Base-by-base conservation (phyloP, 164 flowering plant species). In the Pachysandra terminalis region DNA sequence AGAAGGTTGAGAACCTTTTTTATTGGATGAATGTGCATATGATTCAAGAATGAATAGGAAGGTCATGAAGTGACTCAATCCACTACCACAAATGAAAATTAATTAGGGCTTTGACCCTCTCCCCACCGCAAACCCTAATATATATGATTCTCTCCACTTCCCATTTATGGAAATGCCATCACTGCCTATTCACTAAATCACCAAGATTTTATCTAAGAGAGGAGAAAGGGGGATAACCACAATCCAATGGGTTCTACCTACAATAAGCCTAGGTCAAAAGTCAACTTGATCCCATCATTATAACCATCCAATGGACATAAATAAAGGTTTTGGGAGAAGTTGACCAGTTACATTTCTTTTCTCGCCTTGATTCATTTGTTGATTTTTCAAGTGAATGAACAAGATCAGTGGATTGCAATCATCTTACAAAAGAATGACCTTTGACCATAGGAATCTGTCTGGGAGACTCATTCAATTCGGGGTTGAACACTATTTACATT, bases 31-130 rank as follows among this genome's bases (percentile, higher is more conserved):
- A 45, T 73, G 68, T 45, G 79, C 72, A 69, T 15, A 62, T 32
- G 37, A 32, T 32, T 66, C 71, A 62, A 67, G n/a, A 68, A 71
- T 59, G 62, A 73, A 71, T 63, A 72, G 74, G 74, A 68, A 63
- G 61, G 57, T 32, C 7, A 3, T 32, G 37, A 32, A 7, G 37
- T 32, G 37, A 32, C 37, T 70, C 56, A 64, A 40, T 41, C 73
- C 53, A 61, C 69, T 67, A 58, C 73, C 27, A 61, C 56, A 66
- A 19, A 49, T 37, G 72, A 63, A 35, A 55, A 68, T 59, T 45
- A 63, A 72, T 70, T 59, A 72, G 67, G 71, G 70, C 49, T 73
- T 72, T 75, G 78, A 75, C 78, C 77, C 66, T 54, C 73, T 22
- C 69, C 64, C 22, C 75, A n/a, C 68, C 78, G 68, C 28, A 66